Evolutionary conservation across 306 rosid species (phyloP).

Genomic region (Rosa chinensis): DNA sequence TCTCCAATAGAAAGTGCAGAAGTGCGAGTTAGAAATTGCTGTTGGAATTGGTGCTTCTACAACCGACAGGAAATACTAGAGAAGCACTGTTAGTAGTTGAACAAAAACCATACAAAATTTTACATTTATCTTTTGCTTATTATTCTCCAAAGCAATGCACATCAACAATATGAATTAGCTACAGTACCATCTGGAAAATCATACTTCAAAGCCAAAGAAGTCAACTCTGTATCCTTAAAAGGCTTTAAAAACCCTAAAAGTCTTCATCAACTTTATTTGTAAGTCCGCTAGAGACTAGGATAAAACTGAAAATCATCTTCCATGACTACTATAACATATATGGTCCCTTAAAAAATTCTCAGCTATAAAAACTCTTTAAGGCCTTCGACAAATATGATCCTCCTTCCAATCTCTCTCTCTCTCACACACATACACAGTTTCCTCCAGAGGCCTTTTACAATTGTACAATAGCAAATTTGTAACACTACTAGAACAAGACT

Average conservation of each 20-base stretch:
- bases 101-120: too few species aligned
- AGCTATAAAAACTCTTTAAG: neutral
- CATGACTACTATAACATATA: neutral
- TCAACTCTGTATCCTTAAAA: neutral
- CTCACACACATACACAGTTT: neutral
- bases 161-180: neutral
- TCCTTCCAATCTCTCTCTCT: neutral
- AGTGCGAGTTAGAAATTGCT: neutral
- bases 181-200: neutral
- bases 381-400: neutral
- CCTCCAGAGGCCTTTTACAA: neutral
- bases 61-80: neutral
- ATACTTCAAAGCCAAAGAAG: neutral
- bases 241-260: neutral
- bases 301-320: neutral
- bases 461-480: slow-evolving; percentile 1
- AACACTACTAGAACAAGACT: neutral
- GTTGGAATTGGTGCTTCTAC: neutral
- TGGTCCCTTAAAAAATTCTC: neutral
- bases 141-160: neutral
- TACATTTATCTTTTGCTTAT: neutral
- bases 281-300: neutral
- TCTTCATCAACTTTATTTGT: neutral
- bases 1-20: neutral
- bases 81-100: neutral